These are phyloP conservation scores for Fusarium pilosicola DNA, from an alignment of 2,329 filamentous ascomycete genomes.

Conservation along the genomic window DNA sequence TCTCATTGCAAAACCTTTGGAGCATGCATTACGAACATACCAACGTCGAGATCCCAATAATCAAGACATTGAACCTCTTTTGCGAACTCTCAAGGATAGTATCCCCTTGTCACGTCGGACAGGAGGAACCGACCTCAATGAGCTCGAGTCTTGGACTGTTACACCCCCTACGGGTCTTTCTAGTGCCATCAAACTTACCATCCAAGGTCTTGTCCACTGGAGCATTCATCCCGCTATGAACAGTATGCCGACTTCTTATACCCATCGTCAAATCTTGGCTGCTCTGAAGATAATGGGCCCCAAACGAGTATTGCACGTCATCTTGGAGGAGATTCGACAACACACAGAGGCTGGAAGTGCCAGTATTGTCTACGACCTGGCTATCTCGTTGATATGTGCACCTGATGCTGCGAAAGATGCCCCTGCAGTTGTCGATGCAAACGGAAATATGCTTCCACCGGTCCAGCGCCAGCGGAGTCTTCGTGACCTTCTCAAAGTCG, in stretches of 20 bases:
- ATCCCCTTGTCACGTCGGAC: slow-evolving; percentile 69
- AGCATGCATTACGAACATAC: slow-evolving; percentile 72
- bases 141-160: slow-evolving; percentile 74
- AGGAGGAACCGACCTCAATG: slow-evolving; percentile 69
- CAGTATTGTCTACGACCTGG: slow-evolving; percentile 74
- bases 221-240: slow-evolving; percentile 65
- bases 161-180: slow-evolving; percentile 65
- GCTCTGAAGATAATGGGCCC: slow-evolving; percentile 71
- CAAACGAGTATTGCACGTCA: slow-evolving; percentile 65
- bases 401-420: slow-evolving; percentile 64
- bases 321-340: slow-evolving; percentile 74
- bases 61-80: slow-evolving; percentile 75
- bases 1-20: slow-evolving; percentile 75
- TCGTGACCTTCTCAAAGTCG: slow-evolving; percentile 66
- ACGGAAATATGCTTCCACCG: slow-evolving; percentile 49
- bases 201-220: slow-evolving; percentile 75
- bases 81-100: slow-evolving; percentile 71
- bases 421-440: slow-evolving; percentile 49
- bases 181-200: slow-evolving; percentile 66
- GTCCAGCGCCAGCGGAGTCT: slow-evolving; percentile 65
- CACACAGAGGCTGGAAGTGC: slow-evolving; percentile 69
- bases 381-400: slow-evolving; percentile 74
- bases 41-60: slow-evolving; percentile 73
- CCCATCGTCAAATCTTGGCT: slow-evolving; percentile 74
- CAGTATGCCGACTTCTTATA: slow-evolving; percentile 72